Percentiles rank a stretch among this genome's conserved stretches.
Conservation (phyloP, 2,329 filamentous ascomycete genomes). For the Colletotrichum liaoningense region DNA sequence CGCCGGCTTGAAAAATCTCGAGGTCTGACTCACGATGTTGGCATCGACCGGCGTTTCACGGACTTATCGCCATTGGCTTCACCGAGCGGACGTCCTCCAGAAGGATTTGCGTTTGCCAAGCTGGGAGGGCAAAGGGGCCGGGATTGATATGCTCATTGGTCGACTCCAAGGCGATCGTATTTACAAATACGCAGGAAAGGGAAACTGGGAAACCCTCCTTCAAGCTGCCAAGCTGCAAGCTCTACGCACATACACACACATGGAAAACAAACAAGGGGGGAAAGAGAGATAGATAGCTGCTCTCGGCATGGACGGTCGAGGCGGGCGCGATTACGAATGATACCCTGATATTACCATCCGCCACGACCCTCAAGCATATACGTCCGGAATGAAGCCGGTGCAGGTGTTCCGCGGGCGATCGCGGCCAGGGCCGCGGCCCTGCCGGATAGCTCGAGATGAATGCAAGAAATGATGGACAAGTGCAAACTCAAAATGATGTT, state of each 20-base stretch:
- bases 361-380: background rate
- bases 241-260: background rate
- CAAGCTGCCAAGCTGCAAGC: background rate
- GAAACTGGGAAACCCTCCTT: background rate
- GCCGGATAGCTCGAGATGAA: conserved; percentile 1
- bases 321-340: conserved; percentile 25
- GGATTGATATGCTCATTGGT: background rate
- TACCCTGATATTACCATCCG: conserved; percentile 31
- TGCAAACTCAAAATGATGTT: background rate
- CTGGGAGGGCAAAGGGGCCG: background rate
- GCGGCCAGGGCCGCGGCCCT: background rate
- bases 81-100: background rate
- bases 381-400: conserved; percentile 16
- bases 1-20: conserved; percentile 63
- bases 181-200: background rate
- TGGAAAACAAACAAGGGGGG: background rate
- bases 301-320: background rate
- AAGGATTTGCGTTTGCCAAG: background rate
- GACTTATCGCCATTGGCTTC: background rate
- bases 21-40: background rate
- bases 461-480: conserved; percentile 6
- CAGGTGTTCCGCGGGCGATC: conserved; percentile 6
- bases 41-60: background rate
- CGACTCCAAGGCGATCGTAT: background rate
- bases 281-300: background rate